Evolutionary conservation across 106 monocot species (phyloP).

Genomic region (Dioscorea zingiberensis): DNA sequence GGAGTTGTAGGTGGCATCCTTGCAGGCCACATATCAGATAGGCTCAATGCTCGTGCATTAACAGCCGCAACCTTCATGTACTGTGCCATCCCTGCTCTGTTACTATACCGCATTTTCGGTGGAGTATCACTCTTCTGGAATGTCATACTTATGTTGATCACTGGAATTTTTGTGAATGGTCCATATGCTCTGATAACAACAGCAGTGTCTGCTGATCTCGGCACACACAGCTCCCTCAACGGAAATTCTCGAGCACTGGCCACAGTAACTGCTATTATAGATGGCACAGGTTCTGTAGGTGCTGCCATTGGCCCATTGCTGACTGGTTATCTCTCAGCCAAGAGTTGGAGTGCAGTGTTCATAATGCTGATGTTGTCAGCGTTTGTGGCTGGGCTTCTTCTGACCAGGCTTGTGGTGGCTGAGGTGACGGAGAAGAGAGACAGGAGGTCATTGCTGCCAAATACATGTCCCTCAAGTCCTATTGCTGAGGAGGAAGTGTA

Average conservation of each 20-base stretch:
- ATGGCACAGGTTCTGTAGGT: slow-evolving; percentile 86
- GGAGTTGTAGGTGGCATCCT: slow-evolving; percentile 91
- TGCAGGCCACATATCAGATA: slow-evolving; percentile 87
- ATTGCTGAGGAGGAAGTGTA: too few relatives aligned
- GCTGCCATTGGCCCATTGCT: slow-evolving; percentile 82
- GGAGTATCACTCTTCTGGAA: slow-evolving; percentile 63
- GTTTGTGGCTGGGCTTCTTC: slow-evolving; percentile 61
- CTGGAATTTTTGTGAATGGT: slow-evolving; percentile 84
- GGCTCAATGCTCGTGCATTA: slow-evolving; percentile 69
- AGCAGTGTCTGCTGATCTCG: slow-evolving; percentile 82
- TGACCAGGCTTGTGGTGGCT: slow-evolving; percentile 73
- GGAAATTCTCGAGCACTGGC: slow-evolving; percentile 85
- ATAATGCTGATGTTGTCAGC: slow-evolving; percentile 83
- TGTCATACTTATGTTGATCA: slow-evolving; percentile 58
- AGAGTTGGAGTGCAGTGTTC: slow-evolving; percentile 78
- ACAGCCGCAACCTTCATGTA: slow-evolving; percentile 89
- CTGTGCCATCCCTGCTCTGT: slow-evolving; percentile 79
- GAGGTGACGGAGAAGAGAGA: slow-evolving; percentile 60
- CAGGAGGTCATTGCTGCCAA: too few relatives aligned
- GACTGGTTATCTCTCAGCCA: slow-evolving; percentile 77
- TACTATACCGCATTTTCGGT: slow-evolving; percentile 70
- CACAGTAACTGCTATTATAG: slow-evolving; percentile 87
- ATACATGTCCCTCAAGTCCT: too few relatives aligned
- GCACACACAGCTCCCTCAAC: slow-evolving; percentile 76
- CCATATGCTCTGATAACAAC: slow-evolving; percentile 93